Base-by-base conservation (phyloP, 257 asterid genomes). In the Penstemon newberryi region DNA sequence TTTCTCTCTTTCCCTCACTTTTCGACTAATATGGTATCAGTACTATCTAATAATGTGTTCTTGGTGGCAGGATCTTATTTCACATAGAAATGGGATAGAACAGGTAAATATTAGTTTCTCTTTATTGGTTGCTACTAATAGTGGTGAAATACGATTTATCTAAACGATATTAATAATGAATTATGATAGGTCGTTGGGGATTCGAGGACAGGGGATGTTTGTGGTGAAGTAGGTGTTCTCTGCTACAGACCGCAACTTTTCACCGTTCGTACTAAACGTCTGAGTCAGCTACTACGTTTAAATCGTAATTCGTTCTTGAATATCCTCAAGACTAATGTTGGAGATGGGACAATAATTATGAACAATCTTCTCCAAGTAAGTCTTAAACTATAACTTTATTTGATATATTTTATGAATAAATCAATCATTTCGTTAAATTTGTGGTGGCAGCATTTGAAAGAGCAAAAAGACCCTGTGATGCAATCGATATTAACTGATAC, bases 341-440 rank as follows among this genome's bases (percentile, higher is more conserved):
- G 87, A 70, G 95, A 87, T 53, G 97, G 97, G 67, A 79, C 96
- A n/a, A 75, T 86, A 62, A 86, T 91, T 71, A 85, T 86, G 84
- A 86, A 79, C 88, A 91, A 91, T 81, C 88, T 88, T 72, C 92
- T 91, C 66, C 85, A 86, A 92, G 97, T 87, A 47, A 71, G 49
- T 49, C 6, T 9, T 51, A 5, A 7, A 38, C 5, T 37, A 15
- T 51, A 38, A 66, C n/a, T 52, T 52, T 66, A 3, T 37, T 44
- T 33, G 3, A 7, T 44, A 44, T 15, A 56, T 19, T n/a, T 46
- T 44, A 33, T 25, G 0, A 3, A 63, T 6, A 57, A 54, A 25
- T 25, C 33, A 25, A 25, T 25, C 33, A 2, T 25, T 18, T 44
- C 36, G 47, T 67, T 12, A 12, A n/a, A 9, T 44, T 60, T 55